A percentile compares a stretch with the other conserved stretches of the same genome.
Conservation (phyloP, 176 grass and related monocot species). For the Sorghum bicolor region Sorghum_bicolor_NCBIv3 NC_012872.2:6243001-6243500, state of each 20-base stretch:
- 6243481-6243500: background rate
- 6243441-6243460: background rate
- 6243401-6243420: background rate
- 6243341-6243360: constrained; percentile 22
- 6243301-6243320: background rate
- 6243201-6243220: background rate
- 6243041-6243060: constrained; percentile 9
- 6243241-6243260: background rate
- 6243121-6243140: background rate
- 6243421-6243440: background rate
- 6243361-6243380: background rate
- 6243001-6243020: background rate
- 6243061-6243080: background rate
- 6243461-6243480: background rate
- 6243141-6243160: background rate
- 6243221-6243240: background rate
- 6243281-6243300: background rate
- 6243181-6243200: background rate
- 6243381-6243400: background rate
- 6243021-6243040: constrained; percentile 13
- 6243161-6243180: background rate
- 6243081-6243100: background rate
- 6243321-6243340: background rate
- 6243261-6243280: background rate
- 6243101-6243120: background rate